phyloP scores from a whole-genome alignment of 75 land plant species.

The Cryptomeria japonica region DNA sequence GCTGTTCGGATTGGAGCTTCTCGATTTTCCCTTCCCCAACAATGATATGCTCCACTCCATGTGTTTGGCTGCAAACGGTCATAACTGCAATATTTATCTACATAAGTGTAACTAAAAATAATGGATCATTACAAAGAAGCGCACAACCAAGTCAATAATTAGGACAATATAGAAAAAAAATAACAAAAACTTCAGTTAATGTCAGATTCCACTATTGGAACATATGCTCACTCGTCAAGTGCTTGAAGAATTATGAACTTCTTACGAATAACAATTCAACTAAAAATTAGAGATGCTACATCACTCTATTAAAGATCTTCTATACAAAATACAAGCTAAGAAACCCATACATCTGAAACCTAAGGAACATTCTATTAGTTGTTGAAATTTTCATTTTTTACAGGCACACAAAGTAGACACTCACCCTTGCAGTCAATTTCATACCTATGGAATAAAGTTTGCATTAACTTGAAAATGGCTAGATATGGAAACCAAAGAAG shows the following conservation, averaged over 20 bases:
- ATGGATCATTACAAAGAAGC: background rate
- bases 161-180: background rate
- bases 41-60: conserved; percentile 95
- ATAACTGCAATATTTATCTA: conserved; percentile 55
- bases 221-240: background rate
- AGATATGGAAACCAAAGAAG: background rate
- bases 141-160: background rate
- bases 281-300: background rate
- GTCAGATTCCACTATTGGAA: background rate
- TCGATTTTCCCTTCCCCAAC: conserved; percentile 94
- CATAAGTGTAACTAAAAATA: background rate
- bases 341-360: background rate
- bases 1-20: conserved; percentile 95
- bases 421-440: background rate
- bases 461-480: background rate
- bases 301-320: background rate
- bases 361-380: background rate
- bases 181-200: background rate
- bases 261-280: background rate
- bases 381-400: background rate
- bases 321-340: background rate
- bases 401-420: background rate
- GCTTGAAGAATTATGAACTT: background rate
- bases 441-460: background rate
- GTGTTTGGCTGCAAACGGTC: conserved; percentile 88